Percentiles rank a stretch among this genome's conserved stretches.
These are phyloP conservation scores for Nidularia pulvinata DNA, from an alignment of 768 basidiomycete species.

Conservation along the genomic window DNA sequence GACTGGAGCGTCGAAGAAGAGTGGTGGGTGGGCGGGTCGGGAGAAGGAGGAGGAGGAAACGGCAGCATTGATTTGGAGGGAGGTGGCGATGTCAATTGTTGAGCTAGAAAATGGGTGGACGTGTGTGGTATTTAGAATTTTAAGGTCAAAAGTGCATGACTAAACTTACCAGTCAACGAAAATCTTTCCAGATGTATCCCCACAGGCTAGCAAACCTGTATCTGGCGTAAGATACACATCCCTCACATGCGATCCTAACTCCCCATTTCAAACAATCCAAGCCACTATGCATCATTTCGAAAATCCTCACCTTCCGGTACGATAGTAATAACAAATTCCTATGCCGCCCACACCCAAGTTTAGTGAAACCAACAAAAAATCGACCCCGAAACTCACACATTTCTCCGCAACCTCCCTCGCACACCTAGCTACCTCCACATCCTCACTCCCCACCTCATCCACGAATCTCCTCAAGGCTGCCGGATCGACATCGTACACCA, in stretches of 20 bases:
- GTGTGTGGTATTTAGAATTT: background rate
- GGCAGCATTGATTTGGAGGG: constrained; percentile 24
- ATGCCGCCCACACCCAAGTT: background rate
- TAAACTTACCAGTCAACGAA: constrained; percentile 37
- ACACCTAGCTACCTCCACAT: constrained; percentile 10
- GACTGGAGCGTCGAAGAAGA: constrained; percentile 40
- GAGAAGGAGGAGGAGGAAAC: constrained; percentile 18
- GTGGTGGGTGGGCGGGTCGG: constrained; percentile 6
- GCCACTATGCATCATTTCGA: background rate
- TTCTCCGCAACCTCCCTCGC: constrained; percentile 32
- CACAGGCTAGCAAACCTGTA: constrained; percentile 29
- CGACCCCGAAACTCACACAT: constrained; percentile 21
- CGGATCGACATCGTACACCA: constrained; percentile 32
- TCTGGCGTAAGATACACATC: constrained; percentile 30
- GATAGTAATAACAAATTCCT: constrained; percentile 38
- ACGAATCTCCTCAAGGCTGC: constrained; percentile 21
- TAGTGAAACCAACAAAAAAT: no score
- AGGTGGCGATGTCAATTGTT: constrained; percentile 39
- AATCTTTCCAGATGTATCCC: constrained; percentile 30
- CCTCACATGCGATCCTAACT: constrained; percentile 32
- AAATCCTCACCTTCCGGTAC: constrained; percentile 33
- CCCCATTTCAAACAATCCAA: background rate
- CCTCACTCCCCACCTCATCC: constrained; percentile 7
- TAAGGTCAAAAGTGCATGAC: background rate
- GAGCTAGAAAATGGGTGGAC: constrained; percentile 20